Evolutionary conservation across 2,329 filamentous ascomycete genomes (phyloP), one percentile per base, ranked within the genome.

Genomic region (Hypoxylon sp.): DNA sequence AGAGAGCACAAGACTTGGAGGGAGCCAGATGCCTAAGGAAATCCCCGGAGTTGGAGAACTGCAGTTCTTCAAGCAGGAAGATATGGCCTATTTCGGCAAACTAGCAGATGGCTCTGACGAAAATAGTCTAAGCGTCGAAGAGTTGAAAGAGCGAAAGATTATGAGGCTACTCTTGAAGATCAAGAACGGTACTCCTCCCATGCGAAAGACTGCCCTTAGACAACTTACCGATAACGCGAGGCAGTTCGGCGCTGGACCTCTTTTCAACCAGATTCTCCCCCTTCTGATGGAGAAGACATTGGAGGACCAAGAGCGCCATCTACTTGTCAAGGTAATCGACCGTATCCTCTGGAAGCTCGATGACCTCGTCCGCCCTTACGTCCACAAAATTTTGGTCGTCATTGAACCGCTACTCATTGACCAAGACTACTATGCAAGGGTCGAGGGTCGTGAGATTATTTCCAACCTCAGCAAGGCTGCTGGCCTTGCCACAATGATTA

Each of bases 331-430:
- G 82, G 96, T 99, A 73, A 98, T 99, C 75, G 96, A 99, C 78
- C 91, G 96, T 80, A 94, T 99, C 64, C 87, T 99, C 5, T 99
- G 98, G 86, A 99, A 99, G 82, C 88, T 99, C 22, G 96, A 98
- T 77, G 96, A 99, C 74, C 86, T 98, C 70, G 96, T 99, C 56
- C 89, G 96, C 40, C 96, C 96, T 20, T 99, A 95, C 70, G 95
- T 97, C 14, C 96, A 99, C 83, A 98, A 98, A 83, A 99, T 99
- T 67, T 81, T 99, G 61, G 96, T 99, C 55, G 96, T 99, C 76
- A 99, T 99, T 73, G 96, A 99, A 79, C 96, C 96, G n/a, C 84
- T 99, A 51, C 91, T 99, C 70, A 99, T 99, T 75, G 96, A 99
- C 76, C 96, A 99, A 81, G 96, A 99, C 80, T 99, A 99, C 81